Conservation (phyloP, 805 yeast species). For the Candida tibetensis region DNA sequence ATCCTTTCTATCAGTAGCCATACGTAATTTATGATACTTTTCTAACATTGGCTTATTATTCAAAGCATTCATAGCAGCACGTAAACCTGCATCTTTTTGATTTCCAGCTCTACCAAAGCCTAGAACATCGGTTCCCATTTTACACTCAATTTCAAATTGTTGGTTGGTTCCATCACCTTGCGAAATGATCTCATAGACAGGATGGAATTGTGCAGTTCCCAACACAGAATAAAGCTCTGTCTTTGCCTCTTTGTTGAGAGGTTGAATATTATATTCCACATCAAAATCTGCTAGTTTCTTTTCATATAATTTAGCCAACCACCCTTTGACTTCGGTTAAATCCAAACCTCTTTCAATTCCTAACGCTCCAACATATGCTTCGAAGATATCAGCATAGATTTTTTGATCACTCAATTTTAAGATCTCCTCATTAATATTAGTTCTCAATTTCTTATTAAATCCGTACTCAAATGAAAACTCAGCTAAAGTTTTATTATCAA, state of each 20-base stretch:
- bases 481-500: constrained; percentile 68
- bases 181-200: constrained; percentile 51
- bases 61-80: constrained; percentile 84
- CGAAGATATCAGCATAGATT: constrained; percentile 83
- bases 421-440: constrained; percentile 45
- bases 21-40: constrained; percentile 57
- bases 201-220: constrained; percentile 68
- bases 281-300: constrained; percentile 39
- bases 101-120: constrained; percentile 73
- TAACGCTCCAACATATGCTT: constrained; percentile 90
- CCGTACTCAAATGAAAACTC: constrained; percentile 71
- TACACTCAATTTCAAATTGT: constrained; percentile 64
- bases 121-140: constrained; percentile 59
- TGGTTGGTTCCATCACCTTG: constrained; percentile 46
- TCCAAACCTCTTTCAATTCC: constrained; percentile 54
- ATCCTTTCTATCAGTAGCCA: constrained; percentile 20
- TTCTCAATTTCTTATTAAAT: constrained; percentile 54
- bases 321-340: constrained; percentile 47
- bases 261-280: constrained; percentile 31
- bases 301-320: constrained; percentile 55
- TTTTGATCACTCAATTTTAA: constrained; percentile 59
- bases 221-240: constrained; percentile 72
- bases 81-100: constrained; percentile 71
- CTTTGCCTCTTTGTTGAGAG: constrained; percentile 67
- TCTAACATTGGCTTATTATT: constrained; percentile 56